phyloP scores from a whole-genome alignment of 1,139 yeast species.

The Debaryomyces sp. region DNA sequence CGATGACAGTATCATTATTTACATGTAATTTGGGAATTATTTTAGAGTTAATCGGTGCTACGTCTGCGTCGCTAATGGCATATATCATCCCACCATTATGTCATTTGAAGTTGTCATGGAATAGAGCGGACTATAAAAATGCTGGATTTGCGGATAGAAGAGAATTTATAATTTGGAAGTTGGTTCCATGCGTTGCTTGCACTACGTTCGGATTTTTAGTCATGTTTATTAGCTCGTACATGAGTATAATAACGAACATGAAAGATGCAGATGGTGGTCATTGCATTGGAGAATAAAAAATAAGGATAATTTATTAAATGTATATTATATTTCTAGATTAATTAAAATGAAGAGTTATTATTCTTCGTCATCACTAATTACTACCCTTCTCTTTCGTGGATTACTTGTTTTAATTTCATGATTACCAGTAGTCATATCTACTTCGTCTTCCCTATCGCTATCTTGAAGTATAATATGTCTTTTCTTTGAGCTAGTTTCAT shows the following conservation, averaged over 20 bases:
- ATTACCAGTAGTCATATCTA: slow-evolving; percentile 2
- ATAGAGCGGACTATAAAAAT: slow-evolving; percentile 38
- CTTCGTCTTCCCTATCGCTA: slow-evolving; percentile 9
- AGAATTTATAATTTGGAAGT: slow-evolving; percentile 32
- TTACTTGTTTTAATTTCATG: slow-evolving; percentile 11
- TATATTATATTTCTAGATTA: slow-evolving; percentile 1
- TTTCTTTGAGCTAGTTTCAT: neutral
- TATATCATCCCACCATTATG: slow-evolving; percentile 90
- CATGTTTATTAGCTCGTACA: slow-evolving; percentile 76
- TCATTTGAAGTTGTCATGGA: slow-evolving; percentile 64
- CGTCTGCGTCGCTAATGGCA: slow-evolving; percentile 92
- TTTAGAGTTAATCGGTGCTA: slow-evolving; percentile 86
- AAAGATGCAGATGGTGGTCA: slow-evolving; percentile 30
- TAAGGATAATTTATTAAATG: neutral
- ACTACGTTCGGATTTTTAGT: slow-evolving; percentile 72
- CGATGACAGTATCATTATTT: slow-evolving; percentile 75
- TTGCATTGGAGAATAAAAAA: slow-evolving; percentile 38
- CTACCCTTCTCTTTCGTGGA: slow-evolving; percentile 18
- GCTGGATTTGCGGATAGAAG: slow-evolving; percentile 36
- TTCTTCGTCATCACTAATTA: slow-evolving; percentile 32
- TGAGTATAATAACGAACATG: slow-evolving; percentile 64
- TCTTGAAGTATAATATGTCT: slow-evolving; percentile 1
- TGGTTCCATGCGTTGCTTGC: slow-evolving; percentile 61
- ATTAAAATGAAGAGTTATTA: slow-evolving; percentile 9
- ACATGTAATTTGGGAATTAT: slow-evolving; percentile 91